Evolutionary conservation across 2,329 filamentous ascomycete genomes (phyloP).

Genomic region (Alternaria conjuncta): DNA sequence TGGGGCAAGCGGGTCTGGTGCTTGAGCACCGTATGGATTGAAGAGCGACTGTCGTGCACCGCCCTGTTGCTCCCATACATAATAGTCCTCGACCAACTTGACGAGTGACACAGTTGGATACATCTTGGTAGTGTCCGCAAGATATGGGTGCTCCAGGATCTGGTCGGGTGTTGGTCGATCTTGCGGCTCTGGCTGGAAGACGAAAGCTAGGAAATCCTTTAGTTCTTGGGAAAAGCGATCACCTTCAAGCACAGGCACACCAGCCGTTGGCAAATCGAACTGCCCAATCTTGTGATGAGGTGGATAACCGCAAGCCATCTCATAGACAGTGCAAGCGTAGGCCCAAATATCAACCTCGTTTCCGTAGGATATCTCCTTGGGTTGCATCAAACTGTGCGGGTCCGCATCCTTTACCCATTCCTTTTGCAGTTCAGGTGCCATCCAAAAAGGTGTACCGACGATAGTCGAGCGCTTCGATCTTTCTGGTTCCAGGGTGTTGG

Average conservation of each 20-base stretch:
- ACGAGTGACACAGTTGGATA: slow-evolving; percentile 70
- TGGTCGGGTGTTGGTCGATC: slow-evolving; percentile 73
- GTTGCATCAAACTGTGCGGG: slow-evolving; percentile 56
- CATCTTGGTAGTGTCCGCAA: slow-evolving; percentile 65
- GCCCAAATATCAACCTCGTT: slow-evolving; percentile 77
- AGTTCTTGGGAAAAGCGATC: slow-evolving; percentile 73
- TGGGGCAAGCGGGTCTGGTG: slow-evolving; percentile 58
- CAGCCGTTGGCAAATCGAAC: slow-evolving; percentile 50
- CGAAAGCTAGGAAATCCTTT: slow-evolving; percentile 74
- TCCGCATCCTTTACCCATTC: slow-evolving; percentile 63
- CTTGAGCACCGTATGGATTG: slow-evolving; percentile 64
- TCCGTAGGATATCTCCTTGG: slow-evolving; percentile 61
- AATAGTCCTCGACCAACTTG: slow-evolving; percentile 73
- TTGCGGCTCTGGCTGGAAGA: slow-evolving; percentile 71
- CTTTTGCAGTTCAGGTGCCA: slow-evolving; percentile 74
- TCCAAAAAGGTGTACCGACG: slow-evolving; percentile 84
- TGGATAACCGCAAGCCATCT: slow-evolving; percentile 79
- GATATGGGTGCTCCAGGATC: slow-evolving; percentile 73
- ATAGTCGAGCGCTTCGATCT: slow-evolving; percentile 80
- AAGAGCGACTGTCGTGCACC: slow-evolving; percentile 72
- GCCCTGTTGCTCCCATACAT: slow-evolving; percentile 76
- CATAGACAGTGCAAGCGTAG: slow-evolving; percentile 79
- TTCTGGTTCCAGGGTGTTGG: slow-evolving; percentile 76
- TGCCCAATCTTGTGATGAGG: slow-evolving; percentile 64
- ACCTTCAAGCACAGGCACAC: slow-evolving; percentile 72